phyloP scores from a whole-genome alignment of 2,329 filamentous ascomycete genomes.

The Fusarium sp. region DNA sequence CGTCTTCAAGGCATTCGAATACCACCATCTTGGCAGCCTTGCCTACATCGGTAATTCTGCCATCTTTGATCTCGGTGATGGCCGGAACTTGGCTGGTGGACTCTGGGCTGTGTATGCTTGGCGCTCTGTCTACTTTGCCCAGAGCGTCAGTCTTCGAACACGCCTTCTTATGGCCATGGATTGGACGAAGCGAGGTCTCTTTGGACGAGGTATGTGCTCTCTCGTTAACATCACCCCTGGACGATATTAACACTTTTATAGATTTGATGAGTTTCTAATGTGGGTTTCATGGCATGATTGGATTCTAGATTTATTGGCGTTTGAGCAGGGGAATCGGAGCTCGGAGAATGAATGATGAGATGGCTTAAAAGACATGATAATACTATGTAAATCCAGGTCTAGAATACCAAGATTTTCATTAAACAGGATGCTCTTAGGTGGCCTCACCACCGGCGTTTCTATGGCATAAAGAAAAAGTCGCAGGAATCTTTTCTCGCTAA shows the following conservation, averaged over 20 bases:
- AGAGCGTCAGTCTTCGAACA: slow-evolving; percentile 93
- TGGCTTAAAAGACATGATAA: slow-evolving; percentile 1
- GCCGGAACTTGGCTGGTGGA: slow-evolving; percentile 80
- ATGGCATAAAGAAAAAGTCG: slow-evolving; percentile 16
- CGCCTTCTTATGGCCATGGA: slow-evolving; percentile 93
- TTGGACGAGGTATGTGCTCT: slow-evolving; percentile 81
- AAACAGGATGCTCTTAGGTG: not conserved
- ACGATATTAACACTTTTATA: slow-evolving; percentile 38
- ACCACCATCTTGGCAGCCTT: slow-evolving; percentile 87
- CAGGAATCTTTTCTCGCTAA: slow-evolving; percentile 37
- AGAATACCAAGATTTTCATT: not conserved
- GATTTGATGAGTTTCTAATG: slow-evolving; percentile 62
- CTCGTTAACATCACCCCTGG: not conserved
- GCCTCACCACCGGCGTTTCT: not conserved
- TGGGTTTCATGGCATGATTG: not conserved
- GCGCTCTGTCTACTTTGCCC: slow-evolving; percentile 95
- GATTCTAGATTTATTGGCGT: slow-evolving; percentile 23
- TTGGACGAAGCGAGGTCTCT: slow-evolving; percentile 95
- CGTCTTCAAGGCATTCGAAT: slow-evolving; percentile 93
- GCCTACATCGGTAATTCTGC: slow-evolving; percentile 97
- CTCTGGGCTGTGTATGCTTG: slow-evolving; percentile 94
- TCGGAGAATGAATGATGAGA: slow-evolving; percentile 14
- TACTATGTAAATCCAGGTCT: not conserved
- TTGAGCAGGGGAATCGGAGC: slow-evolving; percentile 9
- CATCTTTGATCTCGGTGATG: slow-evolving; percentile 86